phyloP scores from a whole-genome alignment of 345 rosid species.

The Psidium friedrichsthalianum region DNA sequence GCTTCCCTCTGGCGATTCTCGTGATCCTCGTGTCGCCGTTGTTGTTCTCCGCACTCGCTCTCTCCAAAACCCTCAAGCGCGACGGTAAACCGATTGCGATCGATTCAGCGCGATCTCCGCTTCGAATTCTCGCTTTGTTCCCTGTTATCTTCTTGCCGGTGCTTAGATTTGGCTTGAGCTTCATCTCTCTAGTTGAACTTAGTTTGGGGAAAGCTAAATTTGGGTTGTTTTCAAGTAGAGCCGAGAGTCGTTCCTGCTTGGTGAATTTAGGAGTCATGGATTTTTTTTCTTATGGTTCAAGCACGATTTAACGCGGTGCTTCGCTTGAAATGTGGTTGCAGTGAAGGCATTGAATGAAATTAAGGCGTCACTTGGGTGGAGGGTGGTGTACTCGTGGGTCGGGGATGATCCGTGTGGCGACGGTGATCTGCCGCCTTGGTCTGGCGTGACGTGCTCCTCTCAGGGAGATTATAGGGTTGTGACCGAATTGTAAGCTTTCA shows the following conservation, averaged over 20 bases:
- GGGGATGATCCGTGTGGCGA: slow-evolving; percentile 99
- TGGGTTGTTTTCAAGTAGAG: background rate
- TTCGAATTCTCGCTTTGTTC: background rate
- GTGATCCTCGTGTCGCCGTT: slow-evolving; percentile 8
- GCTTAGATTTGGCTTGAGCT: background rate
- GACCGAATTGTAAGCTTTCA: slow-evolving; percentile 49
- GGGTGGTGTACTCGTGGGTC: slow-evolving; percentile 93
- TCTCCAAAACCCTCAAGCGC: slow-evolving; percentile 56
- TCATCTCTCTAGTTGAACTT: background rate
- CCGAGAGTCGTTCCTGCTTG: background rate
- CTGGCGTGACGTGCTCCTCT: slow-evolving; percentile 88
- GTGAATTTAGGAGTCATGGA: background rate
- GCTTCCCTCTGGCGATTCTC: slow-evolving; percentile 6
- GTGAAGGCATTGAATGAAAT: slow-evolving; percentile 97
- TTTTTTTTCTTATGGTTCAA: no score
- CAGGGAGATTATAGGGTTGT: slow-evolving; percentile 88
- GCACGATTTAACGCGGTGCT: background rate
- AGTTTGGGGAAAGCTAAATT: background rate
- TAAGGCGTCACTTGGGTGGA: slow-evolving; percentile 95
- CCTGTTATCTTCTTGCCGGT: background rate
- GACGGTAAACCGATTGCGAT: slow-evolving; percentile 13
- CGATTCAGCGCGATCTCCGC: background rate
- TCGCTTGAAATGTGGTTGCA: slow-evolving; percentile 9
- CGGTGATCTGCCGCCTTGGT: slow-evolving; percentile 81
- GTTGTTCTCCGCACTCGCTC: slow-evolving; percentile 12